Conservation (phyloP, 2,329 filamentous ascomycete genomes). For the Plectosphaerella cucumerina region DNA sequence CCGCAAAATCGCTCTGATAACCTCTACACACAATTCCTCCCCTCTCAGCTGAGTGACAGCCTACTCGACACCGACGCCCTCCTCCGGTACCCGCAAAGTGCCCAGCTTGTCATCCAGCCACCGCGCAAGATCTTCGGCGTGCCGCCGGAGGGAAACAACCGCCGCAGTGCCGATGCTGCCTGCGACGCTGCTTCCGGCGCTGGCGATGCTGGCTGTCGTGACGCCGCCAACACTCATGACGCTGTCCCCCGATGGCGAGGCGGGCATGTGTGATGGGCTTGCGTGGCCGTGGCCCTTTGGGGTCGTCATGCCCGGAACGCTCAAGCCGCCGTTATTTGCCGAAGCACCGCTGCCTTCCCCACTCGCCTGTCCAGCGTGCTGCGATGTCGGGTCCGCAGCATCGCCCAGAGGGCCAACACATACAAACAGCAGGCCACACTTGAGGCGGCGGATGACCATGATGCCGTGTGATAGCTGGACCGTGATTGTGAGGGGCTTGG, state of each 20-base stretch:
- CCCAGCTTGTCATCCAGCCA: slow-evolving; percentile 60
- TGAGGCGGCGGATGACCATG: slow-evolving; percentile 53
- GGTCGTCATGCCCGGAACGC: slow-evolving; percentile 13
- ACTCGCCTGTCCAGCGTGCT: not conserved
- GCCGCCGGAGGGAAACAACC: slow-evolving; percentile 48
- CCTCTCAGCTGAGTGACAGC: no score
- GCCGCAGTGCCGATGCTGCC: slow-evolving; percentile 35
- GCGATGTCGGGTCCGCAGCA: not conserved
- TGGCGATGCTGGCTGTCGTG: slow-evolving; percentile 36
- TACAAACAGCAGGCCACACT: slow-evolving; percentile 58
- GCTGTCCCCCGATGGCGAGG: slow-evolving; percentile 41
- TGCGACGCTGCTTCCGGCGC: slow-evolving; percentile 32
- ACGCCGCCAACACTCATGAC: slow-evolving; percentile 40
- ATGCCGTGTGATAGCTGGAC: slow-evolving; percentile 56
- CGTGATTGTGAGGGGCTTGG: slow-evolving; percentile 42
- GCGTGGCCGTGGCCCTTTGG: slow-evolving; percentile 24
- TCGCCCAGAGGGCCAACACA: slow-evolving; percentile 47
- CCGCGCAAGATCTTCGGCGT: slow-evolving; percentile 54
- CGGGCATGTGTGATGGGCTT: slow-evolving; percentile 16
- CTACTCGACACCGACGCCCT: slow-evolving; percentile 37
- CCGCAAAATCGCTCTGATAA: not conserved
- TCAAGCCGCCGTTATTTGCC: slow-evolving; percentile 16
- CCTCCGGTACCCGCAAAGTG: slow-evolving; percentile 47
- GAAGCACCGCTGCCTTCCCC: slow-evolving; percentile 3
- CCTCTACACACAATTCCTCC: not conserved